Conservation (phyloP, 331 rosid genomes). For the Rosa hybrid region DNA sequence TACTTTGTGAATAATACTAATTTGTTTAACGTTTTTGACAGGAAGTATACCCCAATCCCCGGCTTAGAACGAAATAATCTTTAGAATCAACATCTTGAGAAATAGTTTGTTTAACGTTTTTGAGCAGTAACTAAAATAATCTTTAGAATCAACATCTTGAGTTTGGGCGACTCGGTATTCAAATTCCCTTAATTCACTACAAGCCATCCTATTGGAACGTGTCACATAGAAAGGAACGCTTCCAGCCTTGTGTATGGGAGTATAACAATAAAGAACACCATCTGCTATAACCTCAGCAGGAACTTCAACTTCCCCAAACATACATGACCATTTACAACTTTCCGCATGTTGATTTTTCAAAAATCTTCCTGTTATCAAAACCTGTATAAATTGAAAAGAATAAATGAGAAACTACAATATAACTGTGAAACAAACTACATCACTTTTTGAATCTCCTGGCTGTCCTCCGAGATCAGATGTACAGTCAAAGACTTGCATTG, state of each 20-base stretch:
- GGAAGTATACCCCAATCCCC: too few species aligned
- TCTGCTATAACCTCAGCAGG: constrained; percentile 63
- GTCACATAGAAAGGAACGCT: constrained; percentile 84
- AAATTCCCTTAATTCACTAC: constrained; percentile 86
- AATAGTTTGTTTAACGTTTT: too few species aligned
- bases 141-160: constrained; percentile 23
- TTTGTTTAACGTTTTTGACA: too few species aligned
- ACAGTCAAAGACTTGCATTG: neutral
- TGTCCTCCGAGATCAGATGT: neutral
- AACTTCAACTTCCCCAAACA: constrained; percentile 93
- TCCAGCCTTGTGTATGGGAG: constrained; percentile 71
- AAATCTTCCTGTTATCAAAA: constrained; percentile 69
- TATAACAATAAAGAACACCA: constrained; percentile 73
- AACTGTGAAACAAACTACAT: neutral
- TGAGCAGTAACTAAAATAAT: neutral
- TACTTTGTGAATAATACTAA: too few species aligned
- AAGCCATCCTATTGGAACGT: constrained; percentile 77
- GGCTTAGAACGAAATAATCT: too few species aligned
- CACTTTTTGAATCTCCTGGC: neutral
- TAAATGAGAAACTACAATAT: constrained; percentile 18
- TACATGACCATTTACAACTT: constrained; percentile 72
- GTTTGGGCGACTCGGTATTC: constrained; percentile 51
- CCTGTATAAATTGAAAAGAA: constrained; percentile 38
- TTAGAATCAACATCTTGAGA: constrained; percentile 25
- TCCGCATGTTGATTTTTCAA: constrained; percentile 52